phyloP scores from a whole-genome alignment of 1,284 basidiomycete species.

The Ceratobasidium sp. region DNA sequence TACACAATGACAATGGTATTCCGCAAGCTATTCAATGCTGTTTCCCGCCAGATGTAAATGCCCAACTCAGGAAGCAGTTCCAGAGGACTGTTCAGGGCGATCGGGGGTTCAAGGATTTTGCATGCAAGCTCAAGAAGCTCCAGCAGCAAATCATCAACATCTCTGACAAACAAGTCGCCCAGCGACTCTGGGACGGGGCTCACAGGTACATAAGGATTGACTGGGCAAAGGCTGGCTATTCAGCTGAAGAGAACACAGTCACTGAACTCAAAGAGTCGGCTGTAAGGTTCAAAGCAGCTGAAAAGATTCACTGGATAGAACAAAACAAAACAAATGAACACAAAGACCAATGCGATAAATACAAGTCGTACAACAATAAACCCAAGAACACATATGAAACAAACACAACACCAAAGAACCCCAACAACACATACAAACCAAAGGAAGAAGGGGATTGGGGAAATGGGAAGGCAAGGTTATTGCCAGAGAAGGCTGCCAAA shows the following conservation, averaged over 20 bases:
- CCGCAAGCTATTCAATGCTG: slow-evolving; percentile 53
- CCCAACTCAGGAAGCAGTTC: slow-evolving; percentile 42
- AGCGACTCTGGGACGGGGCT: slow-evolving; percentile 35
- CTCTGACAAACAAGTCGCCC: neutral
- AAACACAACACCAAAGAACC: neutral
- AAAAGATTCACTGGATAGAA: slow-evolving; percentile 10
- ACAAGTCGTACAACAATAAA: neutral
- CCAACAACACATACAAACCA: neutral
- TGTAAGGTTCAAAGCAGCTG: slow-evolving; percentile 36
- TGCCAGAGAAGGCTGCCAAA: slow-evolving; percentile 4
- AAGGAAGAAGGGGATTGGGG: neutral
- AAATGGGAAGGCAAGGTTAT: neutral
- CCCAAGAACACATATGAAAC: neutral
- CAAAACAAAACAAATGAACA: neutral
- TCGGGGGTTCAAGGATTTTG: slow-evolving; percentile 44
- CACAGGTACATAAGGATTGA: slow-evolving; percentile 32
- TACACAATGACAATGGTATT: neutral
- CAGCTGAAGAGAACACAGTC: slow-evolving; percentile 22
- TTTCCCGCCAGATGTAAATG: slow-evolving; percentile 53
- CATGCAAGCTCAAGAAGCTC: slow-evolving; percentile 5
- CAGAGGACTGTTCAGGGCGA: slow-evolving; percentile 38
- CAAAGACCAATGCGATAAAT: neutral
- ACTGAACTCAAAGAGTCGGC: slow-evolving; percentile 27
- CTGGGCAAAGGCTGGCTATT: slow-evolving; percentile 28
- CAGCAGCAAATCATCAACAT: neutral